These are phyloP conservation scores for Candida broadrunensis DNA, from an alignment of 805 yeast species.

Conservation along the genomic window DNA sequence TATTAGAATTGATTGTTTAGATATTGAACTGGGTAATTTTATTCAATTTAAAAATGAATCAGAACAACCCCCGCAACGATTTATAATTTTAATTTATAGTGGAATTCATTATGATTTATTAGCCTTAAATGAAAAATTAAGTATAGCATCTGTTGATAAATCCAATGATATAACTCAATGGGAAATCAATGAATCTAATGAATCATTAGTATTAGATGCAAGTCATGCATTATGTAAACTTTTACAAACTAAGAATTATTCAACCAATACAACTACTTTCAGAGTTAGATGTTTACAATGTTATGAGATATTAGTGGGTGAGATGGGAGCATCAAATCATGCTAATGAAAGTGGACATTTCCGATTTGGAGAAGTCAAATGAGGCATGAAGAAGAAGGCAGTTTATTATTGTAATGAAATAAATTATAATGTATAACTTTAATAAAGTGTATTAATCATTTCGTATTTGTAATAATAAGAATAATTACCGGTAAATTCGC, in stretches of 20 bases:
- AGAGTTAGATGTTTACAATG: constrained; percentile 58
- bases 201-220: constrained; percentile 31
- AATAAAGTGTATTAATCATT: too few species aligned
- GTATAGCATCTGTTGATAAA: constrained; percentile 18
- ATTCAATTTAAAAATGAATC: constrained; percentile 48
- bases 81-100: constrained; percentile 56
- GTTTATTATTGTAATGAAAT: too few species aligned
- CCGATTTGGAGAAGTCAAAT: constrained; percentile 56
- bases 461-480: too few species aligned
- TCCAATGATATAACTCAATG: constrained; percentile 42
- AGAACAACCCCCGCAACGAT: constrained; percentile 27
- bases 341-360: constrained; percentile 61
- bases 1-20: constrained; percentile 57
- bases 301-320: constrained; percentile 52
- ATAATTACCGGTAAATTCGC: too few species aligned
- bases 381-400: too few species aligned
- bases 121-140: constrained; percentile 28
- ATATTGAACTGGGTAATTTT: constrained; percentile 57
- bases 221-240: constrained; percentile 37
- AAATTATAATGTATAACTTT: too few species aligned
- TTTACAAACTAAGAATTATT: constrained; percentile 52
- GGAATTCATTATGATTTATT: constrained; percentile 76
- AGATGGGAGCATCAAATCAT: constrained; percentile 61
- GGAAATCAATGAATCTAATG: constrained; percentile 26
- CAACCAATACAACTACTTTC: constrained; percentile 64